Conservation (phyloP, 352 stramenopile genomes). For the Sclerospora graminicola region DNA sequence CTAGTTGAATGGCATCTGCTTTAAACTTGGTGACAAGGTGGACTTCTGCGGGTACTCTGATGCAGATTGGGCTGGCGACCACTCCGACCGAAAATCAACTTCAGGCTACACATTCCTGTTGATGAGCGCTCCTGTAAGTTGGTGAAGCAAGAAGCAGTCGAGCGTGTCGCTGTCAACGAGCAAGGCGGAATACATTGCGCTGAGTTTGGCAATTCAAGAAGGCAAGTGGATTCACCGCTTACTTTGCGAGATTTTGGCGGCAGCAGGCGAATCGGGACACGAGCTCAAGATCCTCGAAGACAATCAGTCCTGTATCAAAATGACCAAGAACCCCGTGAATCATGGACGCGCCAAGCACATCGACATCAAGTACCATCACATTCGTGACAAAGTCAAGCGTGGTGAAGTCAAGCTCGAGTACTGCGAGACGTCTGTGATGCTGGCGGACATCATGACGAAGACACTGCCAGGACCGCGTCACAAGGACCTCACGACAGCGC, state of each 20-base stretch:
- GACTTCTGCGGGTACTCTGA: background rate
- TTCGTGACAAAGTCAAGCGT: background rate
- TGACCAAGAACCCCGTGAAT: background rate
- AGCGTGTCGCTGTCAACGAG: background rate
- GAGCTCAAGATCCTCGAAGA: background rate
- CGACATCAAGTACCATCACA: background rate
- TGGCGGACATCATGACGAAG: slow-evolving; percentile 3
- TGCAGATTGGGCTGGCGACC: background rate
- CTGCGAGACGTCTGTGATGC: background rate
- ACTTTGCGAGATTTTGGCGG: background rate
- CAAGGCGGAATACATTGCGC: background rate
- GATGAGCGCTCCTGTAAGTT: background rate
- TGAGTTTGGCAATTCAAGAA: background rate
- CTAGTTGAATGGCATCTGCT: background rate
- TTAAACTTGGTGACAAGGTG: background rate
- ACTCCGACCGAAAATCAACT: background rate
- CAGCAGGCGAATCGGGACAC: background rate
- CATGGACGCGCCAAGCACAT: background rate
- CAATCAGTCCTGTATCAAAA: background rate
- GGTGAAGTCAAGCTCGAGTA: background rate
- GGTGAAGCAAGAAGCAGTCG: background rate
- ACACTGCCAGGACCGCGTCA: background rate
- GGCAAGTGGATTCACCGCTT: background rate
- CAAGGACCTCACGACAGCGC: background rate
- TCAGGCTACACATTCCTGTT: background rate